Conservation (phyloP, 257 asterid genomes). For the Thymus mandschuricus region DNA sequence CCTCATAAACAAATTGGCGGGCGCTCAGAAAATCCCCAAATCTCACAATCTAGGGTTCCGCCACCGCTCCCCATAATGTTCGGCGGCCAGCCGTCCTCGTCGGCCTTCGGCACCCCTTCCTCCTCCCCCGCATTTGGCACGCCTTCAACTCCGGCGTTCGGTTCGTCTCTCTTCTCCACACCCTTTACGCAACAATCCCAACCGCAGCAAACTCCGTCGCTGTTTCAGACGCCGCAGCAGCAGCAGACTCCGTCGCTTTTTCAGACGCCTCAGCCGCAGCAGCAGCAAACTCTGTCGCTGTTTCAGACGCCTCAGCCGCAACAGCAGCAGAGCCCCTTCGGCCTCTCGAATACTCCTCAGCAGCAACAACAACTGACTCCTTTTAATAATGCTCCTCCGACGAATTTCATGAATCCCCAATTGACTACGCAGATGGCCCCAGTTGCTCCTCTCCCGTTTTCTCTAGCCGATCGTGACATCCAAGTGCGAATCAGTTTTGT, state of each 20-base stretch:
- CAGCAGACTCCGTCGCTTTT: conserved; percentile 55
- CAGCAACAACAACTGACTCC: conserved; percentile 59
- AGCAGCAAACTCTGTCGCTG: conserved; percentile 50
- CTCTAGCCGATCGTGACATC: conserved; percentile 93
- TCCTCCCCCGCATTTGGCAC: conserved; percentile 70
- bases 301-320: conserved; percentile 71
- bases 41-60: conserved; percentile 48
- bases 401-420: conserved; percentile 65
- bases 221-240: conserved; percentile 66
- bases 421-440: conserved; percentile 99
- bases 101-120: conserved; percentile 70
- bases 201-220: conserved; percentile 53
- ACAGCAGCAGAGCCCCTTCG: conserved; percentile 57
- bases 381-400: conserved; percentile 44
- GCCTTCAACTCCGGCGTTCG: conserved; percentile 63
- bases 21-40: conserved; percentile 23
- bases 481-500: conserved; percentile 44
- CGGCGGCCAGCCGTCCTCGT: conserved; percentile 58
- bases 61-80: conserved; percentile 43
- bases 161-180: conserved; percentile 69
- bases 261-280: conserved; percentile 62
- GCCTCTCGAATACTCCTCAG: conserved; percentile 43
- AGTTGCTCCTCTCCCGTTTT: conserved; percentile 87
- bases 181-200: conserved; percentile 70
- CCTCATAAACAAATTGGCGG: conserved; percentile 39